Percentiles rank a stretch among this genome's conserved stretches.
Evolutionary conservation across 495 filamentous ascomycete genomes (phyloP).

Genomic region (Stereocaulon alpinum): DNA sequence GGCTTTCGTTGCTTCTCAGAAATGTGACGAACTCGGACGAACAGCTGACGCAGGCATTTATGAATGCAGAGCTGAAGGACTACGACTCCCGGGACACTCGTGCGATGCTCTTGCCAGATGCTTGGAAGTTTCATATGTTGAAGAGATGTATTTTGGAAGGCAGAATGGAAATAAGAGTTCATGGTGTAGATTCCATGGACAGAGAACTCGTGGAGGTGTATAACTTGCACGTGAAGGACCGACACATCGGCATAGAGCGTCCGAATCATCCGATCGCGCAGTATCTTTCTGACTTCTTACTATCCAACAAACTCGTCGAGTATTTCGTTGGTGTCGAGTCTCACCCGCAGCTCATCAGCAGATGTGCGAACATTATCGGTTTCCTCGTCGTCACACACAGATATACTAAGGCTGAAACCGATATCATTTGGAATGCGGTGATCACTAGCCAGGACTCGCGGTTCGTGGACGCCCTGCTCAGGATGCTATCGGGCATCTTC

Average conservation of each 20-base stretch:
- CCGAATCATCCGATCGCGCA: conserved; percentile 47
- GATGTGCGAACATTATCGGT: conserved; percentile 73
- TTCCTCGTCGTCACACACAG: conserved; percentile 76
- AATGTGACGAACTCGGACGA: conserved; percentile 26
- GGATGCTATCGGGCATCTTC: conserved; percentile 61
- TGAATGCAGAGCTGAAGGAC: conserved; percentile 56
- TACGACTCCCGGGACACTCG: conserved; percentile 52
- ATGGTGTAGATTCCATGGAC: conserved; percentile 61
- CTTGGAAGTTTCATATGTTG: conserved; percentile 61
- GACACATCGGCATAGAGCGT: conserved; percentile 30
- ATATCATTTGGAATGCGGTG: conserved; percentile 77
- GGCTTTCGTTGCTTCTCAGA: conserved; percentile 33
- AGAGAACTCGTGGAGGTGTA: conserved; percentile 56
- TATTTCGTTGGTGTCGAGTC: conserved; percentile 88
- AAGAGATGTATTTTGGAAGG: conserved; percentile 65
- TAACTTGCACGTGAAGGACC: conserved; percentile 39
- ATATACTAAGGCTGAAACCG: conserved; percentile 61
- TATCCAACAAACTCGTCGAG: conserved; percentile 56
- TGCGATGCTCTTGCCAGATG: conserved; percentile 39
- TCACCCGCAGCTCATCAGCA: conserved; percentile 76
- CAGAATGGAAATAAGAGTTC: conserved; percentile 81
- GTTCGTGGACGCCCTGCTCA: conserved; percentile 65
- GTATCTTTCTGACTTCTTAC: conserved; percentile 56
- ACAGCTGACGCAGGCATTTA: conserved; percentile 34
- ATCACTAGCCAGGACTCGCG: conserved; percentile 75